phyloP scores from a whole-genome alignment of 345 rosid genomes.

The Eucalyptus globulus region DNA sequence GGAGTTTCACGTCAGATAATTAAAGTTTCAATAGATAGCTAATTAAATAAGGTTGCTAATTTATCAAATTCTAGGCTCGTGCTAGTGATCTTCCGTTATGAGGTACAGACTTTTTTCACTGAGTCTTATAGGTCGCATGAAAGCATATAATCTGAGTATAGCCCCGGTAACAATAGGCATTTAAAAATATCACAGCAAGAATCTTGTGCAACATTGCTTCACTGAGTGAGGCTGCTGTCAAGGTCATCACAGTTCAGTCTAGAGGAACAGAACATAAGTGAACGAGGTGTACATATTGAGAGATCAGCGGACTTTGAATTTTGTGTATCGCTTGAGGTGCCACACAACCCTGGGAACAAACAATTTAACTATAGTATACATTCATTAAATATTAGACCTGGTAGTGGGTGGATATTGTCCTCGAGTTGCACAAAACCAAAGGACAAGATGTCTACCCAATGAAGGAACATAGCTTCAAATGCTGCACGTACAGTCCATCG shows the following conservation, averaged over 20 bases:
- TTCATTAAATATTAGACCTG: not conserved
- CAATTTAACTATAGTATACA: not conserved
- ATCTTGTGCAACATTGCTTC: not conserved
- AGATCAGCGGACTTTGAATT: not conserved
- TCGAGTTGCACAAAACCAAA: not conserved
- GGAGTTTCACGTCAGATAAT: not conserved
- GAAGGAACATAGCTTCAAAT: not conserved
- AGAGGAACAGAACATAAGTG: not conserved
- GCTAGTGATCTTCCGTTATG: not conserved
- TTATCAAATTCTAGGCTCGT: not conserved
- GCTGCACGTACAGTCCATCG: not conserved
- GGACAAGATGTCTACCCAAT: not conserved
- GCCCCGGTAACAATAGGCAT: not conserved
- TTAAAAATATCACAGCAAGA: not conserved
- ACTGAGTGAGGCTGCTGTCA: not conserved
- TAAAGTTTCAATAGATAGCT: not conserved
- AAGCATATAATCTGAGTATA: not conserved
- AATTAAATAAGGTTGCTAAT: not conserved
- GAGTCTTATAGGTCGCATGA: not conserved
- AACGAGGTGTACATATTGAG: not conserved
- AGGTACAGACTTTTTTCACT: not conserved
- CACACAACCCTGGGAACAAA: not conserved
- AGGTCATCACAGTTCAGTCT: not conserved
- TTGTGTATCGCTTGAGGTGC: not conserved
- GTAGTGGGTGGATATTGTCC: not conserved